Percentiles rank a stretch among this genome's conserved stretches.
These are phyloP conservation scores for Capsicum chinense DNA, from an alignment of 257 asterid genomes.

Conservation along the genomic window DNA sequence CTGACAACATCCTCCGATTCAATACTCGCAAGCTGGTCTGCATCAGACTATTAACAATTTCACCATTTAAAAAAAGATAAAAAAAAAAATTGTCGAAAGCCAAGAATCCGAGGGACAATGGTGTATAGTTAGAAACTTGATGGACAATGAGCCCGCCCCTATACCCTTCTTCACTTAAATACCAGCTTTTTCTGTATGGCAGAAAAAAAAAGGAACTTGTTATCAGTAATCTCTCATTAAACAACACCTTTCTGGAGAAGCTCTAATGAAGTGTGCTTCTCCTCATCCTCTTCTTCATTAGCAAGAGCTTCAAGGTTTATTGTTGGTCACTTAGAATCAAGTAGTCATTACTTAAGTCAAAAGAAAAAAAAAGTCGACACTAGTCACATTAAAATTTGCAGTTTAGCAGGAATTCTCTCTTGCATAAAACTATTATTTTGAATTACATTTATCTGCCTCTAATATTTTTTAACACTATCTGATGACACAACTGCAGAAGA, in stretches of 20 bases:
- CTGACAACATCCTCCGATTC: neutral
- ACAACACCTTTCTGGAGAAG: neutral
- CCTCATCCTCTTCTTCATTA: neutral
- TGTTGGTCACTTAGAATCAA: neutral
- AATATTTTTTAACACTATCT: neutral
- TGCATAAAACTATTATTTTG: neutral
- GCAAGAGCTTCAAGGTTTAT: neutral
- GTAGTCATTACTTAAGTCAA: neutral
- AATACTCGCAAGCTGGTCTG: neutral
- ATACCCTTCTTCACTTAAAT: neutral
- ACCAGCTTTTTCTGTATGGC: neutral
- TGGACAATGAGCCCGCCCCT: neutral
- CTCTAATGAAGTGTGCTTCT: neutral
- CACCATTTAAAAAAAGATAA: neutral
- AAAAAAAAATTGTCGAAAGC: neutral
- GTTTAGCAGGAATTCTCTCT: neutral
- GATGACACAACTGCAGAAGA: neutral
- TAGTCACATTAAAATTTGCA: neutral
- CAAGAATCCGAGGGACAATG: neutral
- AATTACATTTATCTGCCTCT: neutral
- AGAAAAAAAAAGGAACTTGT: neutral
- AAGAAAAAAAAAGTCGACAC: neutral
- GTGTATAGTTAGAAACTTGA: neutral
- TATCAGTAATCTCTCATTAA: neutral
- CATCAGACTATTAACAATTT: neutral